A percentile compares a stretch with the other conserved stretches of the same genome.
Evolutionary conservation across 176 grass and related monocot species (phyloP).

Genomic region (Puya raimondii): DNA sequence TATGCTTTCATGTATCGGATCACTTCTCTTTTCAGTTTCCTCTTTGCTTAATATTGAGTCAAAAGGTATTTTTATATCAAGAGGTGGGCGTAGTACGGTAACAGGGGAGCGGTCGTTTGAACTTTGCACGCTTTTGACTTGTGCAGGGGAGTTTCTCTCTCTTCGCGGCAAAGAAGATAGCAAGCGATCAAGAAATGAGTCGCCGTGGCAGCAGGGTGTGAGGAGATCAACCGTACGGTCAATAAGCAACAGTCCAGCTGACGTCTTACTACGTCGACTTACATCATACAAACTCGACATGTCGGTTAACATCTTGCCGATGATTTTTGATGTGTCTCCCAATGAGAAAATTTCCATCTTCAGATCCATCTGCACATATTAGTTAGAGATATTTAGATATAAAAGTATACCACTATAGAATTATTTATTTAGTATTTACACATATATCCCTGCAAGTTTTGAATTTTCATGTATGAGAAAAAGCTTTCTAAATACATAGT

Average conservation of each 20-base stretch:
- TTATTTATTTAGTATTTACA: no score
- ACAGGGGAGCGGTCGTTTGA: constrained; percentile 25
- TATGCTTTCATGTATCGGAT: constrained; percentile 50
- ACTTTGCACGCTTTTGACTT: constrained; percentile 33
- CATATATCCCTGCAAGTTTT: no score
- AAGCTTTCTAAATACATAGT: no score
- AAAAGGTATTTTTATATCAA: constrained; percentile 76
- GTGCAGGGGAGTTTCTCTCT: constrained; percentile 32
- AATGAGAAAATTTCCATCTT: constrained; percentile 97
- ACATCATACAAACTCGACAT: constrained; percentile 99
- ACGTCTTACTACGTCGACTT: constrained; percentile 70
- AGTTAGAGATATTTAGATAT: neutral
- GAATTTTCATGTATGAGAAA: constrained; percentile 3
- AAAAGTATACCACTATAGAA: no score
- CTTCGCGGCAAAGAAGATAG: constrained; percentile 59
- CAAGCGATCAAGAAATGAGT: constrained; percentile 86
- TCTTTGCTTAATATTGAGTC: constrained; percentile 45
- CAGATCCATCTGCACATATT: constrained; percentile 70
- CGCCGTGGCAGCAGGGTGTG: constrained; percentile 70
- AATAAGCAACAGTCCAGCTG: constrained; percentile 78
- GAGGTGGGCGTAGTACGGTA: constrained; percentile 43
- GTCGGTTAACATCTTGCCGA: constrained; percentile 94
- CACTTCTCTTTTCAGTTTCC: constrained; percentile 31
- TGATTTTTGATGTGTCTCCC: constrained; percentile 78
- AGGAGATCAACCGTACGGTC: constrained; percentile 93